These are phyloP conservation scores for Prunus persica DNA, from an alignment of 306 rosid genomes.

Conservation along the genomic window Prunus_persica_NCBIv2 NC_034013.1:17040501-17041000, in stretches of 20 bases:
- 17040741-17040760: not conserved
- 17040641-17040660: not conserved
- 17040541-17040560: not conserved
- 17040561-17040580: not conserved
- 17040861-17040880: not conserved
- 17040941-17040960: not conserved
- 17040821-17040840: not conserved
- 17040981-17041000: no score
- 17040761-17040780: not conserved
- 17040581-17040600: not conserved
- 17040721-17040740: not conserved
- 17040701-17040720: not conserved
- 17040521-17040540: conserved; percentile 12
- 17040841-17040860: not conserved
- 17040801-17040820: no score
- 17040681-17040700: not conserved
- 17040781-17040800: not conserved
- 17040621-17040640: not conserved
- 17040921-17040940: not conserved
- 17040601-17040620: not conserved
- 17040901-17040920: not conserved
- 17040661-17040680: not conserved
- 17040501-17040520: no score
- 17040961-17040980: no score
- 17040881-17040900: not conserved